Evolutionary conservation across 2,329 filamentous ascomycete genomes (phyloP).

Genomic region (Diplodia corticola): DNA sequence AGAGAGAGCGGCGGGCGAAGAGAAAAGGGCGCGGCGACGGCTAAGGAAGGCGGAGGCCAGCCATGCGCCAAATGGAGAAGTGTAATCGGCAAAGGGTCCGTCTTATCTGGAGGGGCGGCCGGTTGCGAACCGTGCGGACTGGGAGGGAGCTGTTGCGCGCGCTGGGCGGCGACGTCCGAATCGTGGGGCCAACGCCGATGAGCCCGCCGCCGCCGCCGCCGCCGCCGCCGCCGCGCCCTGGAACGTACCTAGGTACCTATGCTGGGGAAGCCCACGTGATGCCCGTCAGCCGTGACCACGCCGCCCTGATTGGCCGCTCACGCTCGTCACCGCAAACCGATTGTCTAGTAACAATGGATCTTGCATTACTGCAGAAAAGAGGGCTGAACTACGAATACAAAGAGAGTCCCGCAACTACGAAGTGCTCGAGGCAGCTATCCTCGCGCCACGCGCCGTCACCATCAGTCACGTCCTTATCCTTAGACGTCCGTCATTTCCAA

Average conservation of each 20-base stretch:
- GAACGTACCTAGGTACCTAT: too few relatives aligned
- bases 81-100: conserved; percentile 17
- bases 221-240: background rate
- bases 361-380: background rate
- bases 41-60: background rate
- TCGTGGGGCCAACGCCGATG: conserved; percentile 13
- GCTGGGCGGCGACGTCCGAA: conserved; percentile 24
- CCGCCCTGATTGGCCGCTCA: background rate
- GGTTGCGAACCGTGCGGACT: conserved; percentile 12
- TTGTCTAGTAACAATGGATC: background rate
- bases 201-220: background rate
- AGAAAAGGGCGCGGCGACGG: background rate
- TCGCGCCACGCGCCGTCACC: background rate
- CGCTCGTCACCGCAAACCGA: background rate
- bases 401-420: background rate
- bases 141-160: background rate
- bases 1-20: background rate
- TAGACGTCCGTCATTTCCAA: conserved; percentile 16
- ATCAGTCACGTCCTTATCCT: background rate
- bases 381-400: conserved; percentile 2
- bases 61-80: background rate
- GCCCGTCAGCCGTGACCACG: conserved; percentile 1
- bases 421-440: background rate
- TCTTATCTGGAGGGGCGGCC: conserved; percentile 21
- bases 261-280: conserved; percentile 8